phyloP scores from a whole-genome alignment of 495 filamentous ascomycete species.

The Chaetomidium leptoderma region DNA sequence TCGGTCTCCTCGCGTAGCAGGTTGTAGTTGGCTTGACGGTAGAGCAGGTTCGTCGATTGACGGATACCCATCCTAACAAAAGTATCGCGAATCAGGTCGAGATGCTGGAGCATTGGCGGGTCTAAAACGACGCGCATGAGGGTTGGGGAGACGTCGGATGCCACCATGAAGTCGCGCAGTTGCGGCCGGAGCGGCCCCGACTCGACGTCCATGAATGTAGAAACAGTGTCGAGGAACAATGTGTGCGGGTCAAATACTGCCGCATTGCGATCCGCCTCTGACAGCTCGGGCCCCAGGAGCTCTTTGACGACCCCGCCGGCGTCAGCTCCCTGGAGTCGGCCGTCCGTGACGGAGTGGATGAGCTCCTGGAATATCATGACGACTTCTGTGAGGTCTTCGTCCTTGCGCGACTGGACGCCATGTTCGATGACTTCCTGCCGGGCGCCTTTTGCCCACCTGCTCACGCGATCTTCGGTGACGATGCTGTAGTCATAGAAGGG shows the following conservation, averaged over 20 bases:
- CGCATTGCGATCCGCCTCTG: conserved; percentile 40
- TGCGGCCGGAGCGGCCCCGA: conserved; percentile 38
- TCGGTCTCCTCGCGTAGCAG: conserved; percentile 92
- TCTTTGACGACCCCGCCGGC: conserved; percentile 70
- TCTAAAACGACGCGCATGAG: conserved; percentile 85
- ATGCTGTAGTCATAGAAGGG: conserved; percentile 46
- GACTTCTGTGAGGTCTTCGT: conserved; percentile 62
- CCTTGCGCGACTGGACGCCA: conserved; percentile 53
- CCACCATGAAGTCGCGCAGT: conserved; percentile 56
- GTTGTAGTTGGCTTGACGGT: conserved; percentile 95
- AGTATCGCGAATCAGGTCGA: conserved; percentile 75
- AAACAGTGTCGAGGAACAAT: conserved; percentile 77
- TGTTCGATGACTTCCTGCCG: conserved; percentile 49
- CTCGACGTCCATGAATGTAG: conserved; percentile 70
- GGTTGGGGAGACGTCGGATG: conserved; percentile 64
- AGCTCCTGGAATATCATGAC: conserved; percentile 81
- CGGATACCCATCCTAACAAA: conserved; percentile 81
- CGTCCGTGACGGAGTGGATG: conserved; percentile 64
- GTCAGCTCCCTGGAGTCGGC: conserved; percentile 59
- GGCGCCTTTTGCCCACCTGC: conserved; percentile 44
- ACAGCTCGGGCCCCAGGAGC: conserved; percentile 58
- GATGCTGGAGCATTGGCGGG: conserved; percentile 60
- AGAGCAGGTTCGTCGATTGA: conserved; percentile 85
- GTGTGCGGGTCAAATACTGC: conserved; percentile 56
- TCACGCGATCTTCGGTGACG: conserved; percentile 46